These are phyloP conservation scores for Sporothrix globosa DNA, from an alignment of 2,329 filamentous ascomycete genomes.

Conservation along the genomic window DNA sequence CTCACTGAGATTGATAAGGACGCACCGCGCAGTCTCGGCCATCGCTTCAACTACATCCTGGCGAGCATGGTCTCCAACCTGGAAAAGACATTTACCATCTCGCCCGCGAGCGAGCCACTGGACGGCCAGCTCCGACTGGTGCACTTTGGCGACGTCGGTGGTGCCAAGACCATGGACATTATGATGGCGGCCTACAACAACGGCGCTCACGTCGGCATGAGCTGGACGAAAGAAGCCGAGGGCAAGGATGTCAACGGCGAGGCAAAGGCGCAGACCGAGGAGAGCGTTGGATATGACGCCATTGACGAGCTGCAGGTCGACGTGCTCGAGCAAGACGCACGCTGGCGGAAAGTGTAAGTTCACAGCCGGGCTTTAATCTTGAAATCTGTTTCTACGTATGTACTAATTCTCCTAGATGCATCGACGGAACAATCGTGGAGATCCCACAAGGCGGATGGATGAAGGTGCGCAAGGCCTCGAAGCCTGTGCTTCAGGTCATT, in stretches of 20 bases:
- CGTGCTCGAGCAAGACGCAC: constrained; percentile 66
- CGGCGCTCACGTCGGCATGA: constrained; percentile 59
- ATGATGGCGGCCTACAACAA: constrained; percentile 68
- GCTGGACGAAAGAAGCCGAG: constrained; percentile 50
- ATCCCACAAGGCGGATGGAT: constrained; percentile 73
- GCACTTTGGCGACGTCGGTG: constrained; percentile 69
- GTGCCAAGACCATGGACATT: constrained; percentile 71
- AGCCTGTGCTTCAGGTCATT: constrained; percentile 51
- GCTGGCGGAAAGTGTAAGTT: constrained; percentile 72
- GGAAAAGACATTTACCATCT: constrained; percentile 81
- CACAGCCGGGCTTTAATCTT: not conserved
- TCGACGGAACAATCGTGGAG: constrained; percentile 87
- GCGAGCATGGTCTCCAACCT: constrained; percentile 77
- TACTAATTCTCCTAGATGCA: constrained; percentile 53
- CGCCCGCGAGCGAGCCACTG: constrained; percentile 69
- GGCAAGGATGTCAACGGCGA: constrained; percentile 56
- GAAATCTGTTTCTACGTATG: not conserved
- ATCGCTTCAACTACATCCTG: constrained; percentile 74
- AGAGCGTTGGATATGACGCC: constrained; percentile 69
- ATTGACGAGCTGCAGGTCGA: constrained; percentile 69
- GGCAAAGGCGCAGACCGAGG: constrained; percentile 47
- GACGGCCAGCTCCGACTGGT: constrained; percentile 73
- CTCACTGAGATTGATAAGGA: constrained; percentile 38
- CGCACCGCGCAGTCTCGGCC: constrained; percentile 27
- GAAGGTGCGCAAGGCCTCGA: constrained; percentile 59